phyloP scores from a whole-genome alignment of 2,329 filamentous ascomycete species.

The Shiraia bambusicola region DNA sequence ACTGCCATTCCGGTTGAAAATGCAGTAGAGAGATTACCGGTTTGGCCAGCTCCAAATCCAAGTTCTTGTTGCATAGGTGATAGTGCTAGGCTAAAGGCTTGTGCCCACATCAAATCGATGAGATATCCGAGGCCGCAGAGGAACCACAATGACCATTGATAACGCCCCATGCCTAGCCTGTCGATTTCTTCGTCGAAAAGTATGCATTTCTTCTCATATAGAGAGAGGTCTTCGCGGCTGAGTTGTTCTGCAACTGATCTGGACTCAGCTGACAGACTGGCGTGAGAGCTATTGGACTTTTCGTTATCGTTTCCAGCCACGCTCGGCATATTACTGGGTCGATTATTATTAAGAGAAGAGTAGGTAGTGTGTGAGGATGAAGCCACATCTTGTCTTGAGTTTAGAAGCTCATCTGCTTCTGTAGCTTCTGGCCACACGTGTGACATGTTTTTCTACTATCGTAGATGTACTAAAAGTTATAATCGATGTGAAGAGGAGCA shows the following conservation, averaged over 20 bases:
- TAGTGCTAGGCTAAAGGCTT: constrained; percentile 58
- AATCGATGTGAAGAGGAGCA: neutral
- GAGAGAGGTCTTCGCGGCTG: constrained; percentile 15
- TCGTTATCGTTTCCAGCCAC: neutral
- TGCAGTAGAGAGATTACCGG: constrained; percentile 57
- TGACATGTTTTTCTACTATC: constrained; percentile 3
- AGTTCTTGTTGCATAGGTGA: constrained; percentile 59
- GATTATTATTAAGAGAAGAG: constrained; percentile 4
- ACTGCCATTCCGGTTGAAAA: constrained; percentile 58
- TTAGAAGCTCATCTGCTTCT: constrained; percentile 8
- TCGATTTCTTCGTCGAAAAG: constrained; percentile 54
- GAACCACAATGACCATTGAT: constrained; percentile 56
- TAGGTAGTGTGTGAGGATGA: constrained; percentile 9
- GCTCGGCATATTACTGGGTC: neutral
- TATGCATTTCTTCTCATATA: constrained; percentile 49
- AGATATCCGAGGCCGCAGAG: constrained; percentile 59
- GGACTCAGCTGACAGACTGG: neutral
- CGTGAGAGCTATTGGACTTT: constrained; percentile 3
- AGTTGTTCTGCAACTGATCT: constrained; percentile 8
- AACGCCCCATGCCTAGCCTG: constrained; percentile 54
- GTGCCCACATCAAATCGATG: constrained; percentile 60
- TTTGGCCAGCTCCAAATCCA: constrained; percentile 49
- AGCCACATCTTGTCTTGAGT: constrained; percentile 1
- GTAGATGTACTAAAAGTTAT: neutral
- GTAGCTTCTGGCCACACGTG: constrained; percentile 1